Evolutionary conservation across 257 asterid species (phyloP).

Genomic region (Solanum rostratum): DNA sequence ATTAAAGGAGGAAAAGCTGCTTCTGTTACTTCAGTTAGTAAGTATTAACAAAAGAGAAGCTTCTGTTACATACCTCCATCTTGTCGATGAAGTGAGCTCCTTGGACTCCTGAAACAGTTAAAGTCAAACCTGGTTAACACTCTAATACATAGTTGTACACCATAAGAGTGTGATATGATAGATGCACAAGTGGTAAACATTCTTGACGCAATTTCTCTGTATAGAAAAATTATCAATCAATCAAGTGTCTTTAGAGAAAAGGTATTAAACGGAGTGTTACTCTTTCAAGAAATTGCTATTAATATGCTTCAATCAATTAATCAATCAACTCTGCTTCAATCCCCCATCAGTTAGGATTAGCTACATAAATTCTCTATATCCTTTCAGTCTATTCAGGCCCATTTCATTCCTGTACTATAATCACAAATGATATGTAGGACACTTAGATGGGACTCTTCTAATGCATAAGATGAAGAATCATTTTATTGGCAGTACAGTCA

Average conservation of each 20-base stretch:
- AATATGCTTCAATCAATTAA: neutral
- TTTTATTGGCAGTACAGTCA: neutral
- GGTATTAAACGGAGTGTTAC: neutral
- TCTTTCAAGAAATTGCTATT: neutral
- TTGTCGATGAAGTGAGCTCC: constrained; percentile 82
- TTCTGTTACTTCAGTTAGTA: neutral
- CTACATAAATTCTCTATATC: neutral
- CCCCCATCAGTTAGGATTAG: neutral
- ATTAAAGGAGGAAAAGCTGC: neutral
- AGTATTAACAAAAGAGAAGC: neutral
- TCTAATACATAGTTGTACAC: neutral
- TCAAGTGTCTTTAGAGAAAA: neutral
- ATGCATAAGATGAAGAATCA: neutral
- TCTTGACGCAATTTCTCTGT: neutral
- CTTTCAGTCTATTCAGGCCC: neutral
- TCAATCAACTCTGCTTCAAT: neutral
- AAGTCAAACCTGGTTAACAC: neutral
- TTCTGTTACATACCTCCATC: constrained; percentile 68
- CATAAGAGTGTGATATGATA: neutral
- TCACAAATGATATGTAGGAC: neutral
- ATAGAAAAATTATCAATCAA: neutral
- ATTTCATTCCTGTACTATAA: neutral
- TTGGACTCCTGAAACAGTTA: constrained; percentile 54
- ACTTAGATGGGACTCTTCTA: neutral
- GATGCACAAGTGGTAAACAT: neutral